A percentile compares a stretch with the other conserved stretches of the same genome.
These are phyloP conservation scores for Erythrophleum fordii DNA, from an alignment of 306 rosid genomes.

Conservation along the genomic window DNA sequence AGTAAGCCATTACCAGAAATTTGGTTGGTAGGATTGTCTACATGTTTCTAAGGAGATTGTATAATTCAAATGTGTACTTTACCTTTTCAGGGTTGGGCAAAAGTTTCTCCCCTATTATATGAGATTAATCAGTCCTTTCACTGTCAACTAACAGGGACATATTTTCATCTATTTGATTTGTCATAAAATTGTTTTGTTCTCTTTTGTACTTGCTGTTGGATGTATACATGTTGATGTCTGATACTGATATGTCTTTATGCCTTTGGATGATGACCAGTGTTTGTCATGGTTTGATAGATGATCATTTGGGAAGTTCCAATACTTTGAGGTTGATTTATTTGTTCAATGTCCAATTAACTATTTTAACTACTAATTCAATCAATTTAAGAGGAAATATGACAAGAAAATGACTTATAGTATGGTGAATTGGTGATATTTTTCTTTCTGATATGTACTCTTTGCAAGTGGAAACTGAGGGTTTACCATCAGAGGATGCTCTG, in stretches of 20 bases:
- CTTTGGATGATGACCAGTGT: background rate
- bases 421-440: background rate
- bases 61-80: no score
- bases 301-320: background rate
- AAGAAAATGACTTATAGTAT: background rate
- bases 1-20: background rate
- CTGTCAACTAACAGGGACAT: background rate
- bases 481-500: background rate
- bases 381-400: background rate
- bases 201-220: background rate
- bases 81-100: no score
- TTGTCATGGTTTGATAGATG: background rate
- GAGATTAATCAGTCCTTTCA: background rate
- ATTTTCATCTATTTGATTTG: background rate
- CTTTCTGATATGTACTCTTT: background rate
- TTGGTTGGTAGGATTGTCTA: background rate
- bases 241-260: background rate
- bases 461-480: background rate
- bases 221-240: background rate
- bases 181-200: background rate
- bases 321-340: background rate
- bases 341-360: background rate
- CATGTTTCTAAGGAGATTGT: background rate
- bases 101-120: background rate
- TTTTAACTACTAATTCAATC: no score